Base-by-base conservation (phyloP, 2,329 filamentous ascomycete species). In the Colletotrichum gigasporum region DNA sequence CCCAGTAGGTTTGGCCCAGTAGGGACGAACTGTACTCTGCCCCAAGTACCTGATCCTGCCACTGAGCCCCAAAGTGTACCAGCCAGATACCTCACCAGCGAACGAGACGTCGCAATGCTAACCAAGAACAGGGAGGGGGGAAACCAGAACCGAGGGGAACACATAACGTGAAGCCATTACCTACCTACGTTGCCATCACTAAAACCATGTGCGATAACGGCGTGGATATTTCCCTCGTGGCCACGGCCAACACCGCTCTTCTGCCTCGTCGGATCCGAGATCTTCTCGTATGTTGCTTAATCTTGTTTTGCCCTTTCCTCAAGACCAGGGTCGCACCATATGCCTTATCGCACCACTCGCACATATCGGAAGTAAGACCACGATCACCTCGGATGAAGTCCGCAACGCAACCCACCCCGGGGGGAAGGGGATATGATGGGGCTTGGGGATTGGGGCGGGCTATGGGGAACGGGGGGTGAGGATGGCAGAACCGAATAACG, bases 321-420 rank as follows among this genome's bases (percentile, higher is more conserved):
- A n/a, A 35, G 22, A 30, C 20, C 39, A 45, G n/a, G n/a, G n/a
- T 35, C 41, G 47, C 41, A 34, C 11, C 41, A 28, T 26, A n/a
- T 8, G 47, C 50, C 35, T 16, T 35, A 59, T 59, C 30, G 60
- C 24, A 18, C 60, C 60, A 52, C 45, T 63, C 35, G 20, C 42
- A 37, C 44, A 35, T 44, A 12, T 44, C 16, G 32, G 48, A 9
- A 24, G 16, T 24, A 18, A 52, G 6, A 14, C 8, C 18, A 50
- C 28, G 45, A 50, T 50, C 26, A 26, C 45, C n/a, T n/a, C n/a
- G n/a, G n/a, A n/a, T n/a, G n/a, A n/a, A n/a, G n/a, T n/a, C n/a
- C n/a, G n/a, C n/a, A n/a, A n/a, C n/a, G n/a, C n/a, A n/a, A n/a
- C n/a, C n/a, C n/a, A n/a, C n/a, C n/a, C n/a, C n/a, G n/a, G n/a